A percentile compares a stretch with the other conserved stretches of the same genome.
phyloP scores from a whole-genome alignment of 257 asterid genomes.

The Petunia axillaris region DNA sequence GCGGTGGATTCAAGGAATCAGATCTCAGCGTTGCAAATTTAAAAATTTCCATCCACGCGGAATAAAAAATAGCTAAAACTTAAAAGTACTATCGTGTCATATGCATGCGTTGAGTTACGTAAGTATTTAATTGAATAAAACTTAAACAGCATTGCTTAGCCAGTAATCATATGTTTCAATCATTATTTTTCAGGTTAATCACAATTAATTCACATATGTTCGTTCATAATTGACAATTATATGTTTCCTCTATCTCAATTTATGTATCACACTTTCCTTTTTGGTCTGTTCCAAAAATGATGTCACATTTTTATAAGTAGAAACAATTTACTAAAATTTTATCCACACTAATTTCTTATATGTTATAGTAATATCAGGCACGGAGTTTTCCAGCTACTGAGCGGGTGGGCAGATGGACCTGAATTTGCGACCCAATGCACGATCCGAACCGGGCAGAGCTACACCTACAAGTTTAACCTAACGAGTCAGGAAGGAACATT shows the following conservation, averaged over 20 bases:
- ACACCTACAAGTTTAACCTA: conserved; percentile 50
- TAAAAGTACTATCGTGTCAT: background rate
- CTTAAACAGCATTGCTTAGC: background rate
- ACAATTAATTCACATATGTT: too few relatives aligned
- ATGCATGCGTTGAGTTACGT: background rate
- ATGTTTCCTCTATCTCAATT: too few relatives aligned
- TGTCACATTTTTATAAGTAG: too few relatives aligned
- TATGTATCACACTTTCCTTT: too few relatives aligned
- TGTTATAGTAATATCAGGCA: conserved; percentile 42
- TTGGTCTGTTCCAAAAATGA: too few relatives aligned
- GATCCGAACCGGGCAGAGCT: conserved; percentile 49
- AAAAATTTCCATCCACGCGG: background rate
- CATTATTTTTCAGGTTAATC: too few relatives aligned
- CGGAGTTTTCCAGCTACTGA: conserved; percentile 54
- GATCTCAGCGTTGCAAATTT: background rate
- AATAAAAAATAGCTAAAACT: background rate
- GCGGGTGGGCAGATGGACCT: conserved; percentile 72
- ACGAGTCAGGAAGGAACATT: conserved; percentile 59
- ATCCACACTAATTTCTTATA: background rate
- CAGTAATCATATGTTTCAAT: too few relatives aligned
- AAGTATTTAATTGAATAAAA: background rate
- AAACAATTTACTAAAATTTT: background rate
- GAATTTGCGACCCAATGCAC: conserved; percentile 66
- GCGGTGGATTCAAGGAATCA: background rate
- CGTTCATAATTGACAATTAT: too few relatives aligned